phyloP scores from a whole-genome alignment of 805 yeast species.

The Starmerella stigmatis region DNA sequence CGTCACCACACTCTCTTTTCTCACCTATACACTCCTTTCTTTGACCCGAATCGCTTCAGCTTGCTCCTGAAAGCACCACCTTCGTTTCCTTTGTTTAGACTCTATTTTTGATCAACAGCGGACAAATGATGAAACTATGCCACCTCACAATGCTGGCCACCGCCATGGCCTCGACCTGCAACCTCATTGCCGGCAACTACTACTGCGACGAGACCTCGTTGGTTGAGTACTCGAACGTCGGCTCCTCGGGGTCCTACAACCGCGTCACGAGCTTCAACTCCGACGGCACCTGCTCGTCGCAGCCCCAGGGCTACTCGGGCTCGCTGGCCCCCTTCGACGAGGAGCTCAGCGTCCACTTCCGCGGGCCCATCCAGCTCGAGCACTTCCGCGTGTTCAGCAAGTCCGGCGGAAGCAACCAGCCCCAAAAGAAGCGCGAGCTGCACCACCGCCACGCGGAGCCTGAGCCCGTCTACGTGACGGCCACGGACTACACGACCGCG shows the following conservation, averaged over 20 bases:
- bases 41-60: no score
- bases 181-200: slow-evolving; percentile 59
- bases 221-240: slow-evolving; percentile 59
- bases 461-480: slow-evolving; percentile 55
- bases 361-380: slow-evolving; percentile 73
- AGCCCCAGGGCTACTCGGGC: slow-evolving; percentile 52
- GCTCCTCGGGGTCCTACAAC: slow-evolving; percentile 72
- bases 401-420: slow-evolving; percentile 41
- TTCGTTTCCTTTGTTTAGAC: neutral
- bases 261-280: slow-evolving; percentile 75
- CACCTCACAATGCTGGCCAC: slow-evolving; percentile 26
- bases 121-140: slow-evolving; percentile 20
- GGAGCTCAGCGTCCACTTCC: slow-evolving; percentile 78
- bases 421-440: slow-evolving; percentile 39
- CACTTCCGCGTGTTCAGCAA: slow-evolving; percentile 82
- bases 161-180: slow-evolving; percentile 36
- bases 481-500: slow-evolving; percentile 59
- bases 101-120: neutral
- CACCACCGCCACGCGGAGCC: slow-evolving; percentile 42
- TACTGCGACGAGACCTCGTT: slow-evolving; percentile 68
- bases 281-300: slow-evolving; percentile 58
- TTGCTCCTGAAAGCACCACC: no score
- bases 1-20: slow-evolving; percentile 6
- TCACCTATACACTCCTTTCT: slow-evolving; percentile 6
- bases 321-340: slow-evolving; percentile 70